phyloP scores from a whole-genome alignment of 179 eudicot species.

The Beta corolliflora region DNA sequence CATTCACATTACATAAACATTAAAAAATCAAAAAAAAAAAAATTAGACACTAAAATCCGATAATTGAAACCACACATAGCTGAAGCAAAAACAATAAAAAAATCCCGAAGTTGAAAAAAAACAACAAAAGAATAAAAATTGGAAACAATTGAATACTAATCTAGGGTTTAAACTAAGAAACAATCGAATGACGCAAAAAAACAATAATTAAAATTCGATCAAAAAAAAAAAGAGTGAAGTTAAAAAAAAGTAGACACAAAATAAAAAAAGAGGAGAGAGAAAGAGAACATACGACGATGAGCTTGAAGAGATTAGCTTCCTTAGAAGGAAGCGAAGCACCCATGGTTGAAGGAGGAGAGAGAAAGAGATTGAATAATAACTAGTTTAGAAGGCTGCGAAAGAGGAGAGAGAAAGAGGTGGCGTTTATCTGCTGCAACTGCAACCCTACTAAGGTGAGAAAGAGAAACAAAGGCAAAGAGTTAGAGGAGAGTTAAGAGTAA shows the following conservation, averaged over 20 bases:
- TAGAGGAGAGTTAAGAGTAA: too few relatives aligned
- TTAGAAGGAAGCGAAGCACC: constrained; percentile 90
- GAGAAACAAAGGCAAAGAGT: too few relatives aligned
- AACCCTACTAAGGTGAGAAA: too few relatives aligned
- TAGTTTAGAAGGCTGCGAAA: too few relatives aligned
- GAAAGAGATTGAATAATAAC: too few relatives aligned
- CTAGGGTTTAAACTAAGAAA: constrained; percentile 29
- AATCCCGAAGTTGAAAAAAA: too few relatives aligned
- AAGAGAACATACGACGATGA: constrained; percentile 72
- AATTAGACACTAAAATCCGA: neutral
- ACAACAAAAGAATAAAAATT: neutral
- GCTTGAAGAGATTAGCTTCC: constrained; percentile 95
- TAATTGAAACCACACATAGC: neutral
- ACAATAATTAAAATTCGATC: constrained; percentile 12
- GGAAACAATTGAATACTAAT: neutral
- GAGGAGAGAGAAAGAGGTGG: too few relatives aligned
- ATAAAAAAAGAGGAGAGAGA: neutral
- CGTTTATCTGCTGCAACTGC: too few relatives aligned
- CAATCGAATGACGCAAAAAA: neutral
- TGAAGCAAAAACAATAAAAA: neutral
- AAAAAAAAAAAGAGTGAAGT: neutral
- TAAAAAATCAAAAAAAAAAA: neutral
- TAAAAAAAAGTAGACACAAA: neutral
- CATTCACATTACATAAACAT: neutral
- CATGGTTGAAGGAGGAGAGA: constrained; percentile 39